Evolutionary conservation across 768 basidiomycete species (phyloP), one percentile per base, ranked within the genome.

Genomic region (Vararia minispora): DNA sequence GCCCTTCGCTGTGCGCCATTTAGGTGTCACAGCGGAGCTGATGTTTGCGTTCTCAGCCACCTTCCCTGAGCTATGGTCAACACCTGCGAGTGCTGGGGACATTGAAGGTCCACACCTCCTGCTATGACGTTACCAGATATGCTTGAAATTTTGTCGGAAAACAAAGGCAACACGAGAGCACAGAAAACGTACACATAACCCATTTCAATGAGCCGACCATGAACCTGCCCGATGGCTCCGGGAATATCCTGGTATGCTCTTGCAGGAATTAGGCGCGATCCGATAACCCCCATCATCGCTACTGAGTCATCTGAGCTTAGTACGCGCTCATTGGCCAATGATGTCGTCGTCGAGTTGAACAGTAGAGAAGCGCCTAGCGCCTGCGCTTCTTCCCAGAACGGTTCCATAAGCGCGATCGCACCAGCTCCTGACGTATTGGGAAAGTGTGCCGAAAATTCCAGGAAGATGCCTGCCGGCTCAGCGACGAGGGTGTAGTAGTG

Each of bases 1-100:
- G 21, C 56, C 52, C 46, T 64, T 63, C 0, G 63, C 62, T 2
- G 50, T 53, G 37, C 62, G 45, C 63, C 63, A 64, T 17, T 51
- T 56, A 4, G 60, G 60, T 28, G 51, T 48, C 16, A 64, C 46
- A 14, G 62, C 59, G 11, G 50, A 56, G 16, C 48, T 47, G 11
- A 63, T 49, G 18, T 56, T 22, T 7, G 55, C 57, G 40, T 62
- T 63, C 25, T 51, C 48, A 7, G 63, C 39, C 3, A 65, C 60
- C 48, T 56, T 45, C 8, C 60, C 57, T 57, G 30, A n/a, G 6
- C 16, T 20, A 40, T 14, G 18, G 21, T 39, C 25, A 43, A 17
- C 6, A 5, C n/a, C 8, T 21, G 10, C 11, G 18, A 18, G 12
- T 5, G 14, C 10, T 17, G 3, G 16, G 9, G 27, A 16, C 11